Evolutionary conservation across 2,329 filamentous ascomycete genomes (phyloP).

Genomic region (Claviceps sorghi): DNA sequence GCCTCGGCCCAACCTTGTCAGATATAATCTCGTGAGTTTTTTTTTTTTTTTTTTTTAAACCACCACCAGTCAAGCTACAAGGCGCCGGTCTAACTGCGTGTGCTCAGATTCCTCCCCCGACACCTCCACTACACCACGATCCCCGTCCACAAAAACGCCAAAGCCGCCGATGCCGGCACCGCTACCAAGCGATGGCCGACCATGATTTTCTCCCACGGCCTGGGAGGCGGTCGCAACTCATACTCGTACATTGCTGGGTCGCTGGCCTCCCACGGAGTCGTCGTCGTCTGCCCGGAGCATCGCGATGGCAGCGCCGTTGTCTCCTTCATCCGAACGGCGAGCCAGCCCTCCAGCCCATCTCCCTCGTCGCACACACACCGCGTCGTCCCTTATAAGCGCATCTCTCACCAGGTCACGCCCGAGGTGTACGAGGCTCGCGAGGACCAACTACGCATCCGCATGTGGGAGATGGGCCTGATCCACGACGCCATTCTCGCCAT

Average conservation of each 20-base stretch:
- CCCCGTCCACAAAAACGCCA: constrained; percentile 57
- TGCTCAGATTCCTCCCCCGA: constrained; percentile 46
- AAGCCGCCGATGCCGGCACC: constrained; percentile 40
- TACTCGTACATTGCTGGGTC: constrained; percentile 75
- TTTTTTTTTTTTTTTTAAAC: not conserved
- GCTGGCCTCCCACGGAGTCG: constrained; percentile 64
- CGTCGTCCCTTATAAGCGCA: constrained; percentile 32
- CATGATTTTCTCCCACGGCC: constrained; percentile 73
- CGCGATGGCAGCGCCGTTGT: constrained; percentile 67
- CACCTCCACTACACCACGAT: constrained; percentile 61
- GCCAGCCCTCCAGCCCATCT: constrained; percentile 21
- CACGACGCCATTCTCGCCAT: constrained; percentile 54
- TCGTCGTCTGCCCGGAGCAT: constrained; percentile 72
- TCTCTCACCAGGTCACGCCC: constrained; percentile 47
- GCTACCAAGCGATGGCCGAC: constrained; percentile 54
- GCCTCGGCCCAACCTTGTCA: constrained; percentile 43
- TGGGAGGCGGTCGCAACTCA: constrained; percentile 67
- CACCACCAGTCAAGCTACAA: not conserved
- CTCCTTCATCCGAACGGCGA: constrained; percentile 52
- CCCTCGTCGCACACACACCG: constrained; percentile 14
- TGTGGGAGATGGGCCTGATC: constrained; percentile 64
- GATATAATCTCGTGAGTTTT: constrained; percentile 43
- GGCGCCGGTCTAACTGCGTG: not conserved
- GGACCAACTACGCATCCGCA: constrained; percentile 55
- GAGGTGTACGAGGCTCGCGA: constrained; percentile 56